Percentiles rank a stretch among this genome's conserved stretches.
These are phyloP conservation scores for Exophiala aquamarina DNA, from an alignment of 2,329 filamentous ascomycete species.

Conservation along the genomic window DNA sequence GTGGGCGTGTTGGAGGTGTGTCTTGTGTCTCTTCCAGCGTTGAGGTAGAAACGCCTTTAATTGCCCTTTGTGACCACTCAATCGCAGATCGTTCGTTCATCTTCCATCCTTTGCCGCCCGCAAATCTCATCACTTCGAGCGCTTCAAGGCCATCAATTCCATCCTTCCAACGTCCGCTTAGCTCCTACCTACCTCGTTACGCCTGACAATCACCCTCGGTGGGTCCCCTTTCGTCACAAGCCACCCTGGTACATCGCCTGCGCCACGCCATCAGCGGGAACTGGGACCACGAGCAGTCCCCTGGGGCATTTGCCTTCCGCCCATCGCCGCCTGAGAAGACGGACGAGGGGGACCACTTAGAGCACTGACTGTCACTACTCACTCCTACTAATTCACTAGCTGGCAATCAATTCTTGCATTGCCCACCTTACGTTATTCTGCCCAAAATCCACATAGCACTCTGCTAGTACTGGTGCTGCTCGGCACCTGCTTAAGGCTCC, in stretches of 20 bases:
- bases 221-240: constrained; percentile 6
- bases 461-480: too few relatives aligned
- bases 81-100: too few relatives aligned
- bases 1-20: too few relatives aligned
- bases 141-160: background rate
- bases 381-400: too few relatives aligned
- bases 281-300: background rate
- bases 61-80: too few relatives aligned
- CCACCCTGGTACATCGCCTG: constrained; percentile 9
- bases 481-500: constrained; percentile 7
- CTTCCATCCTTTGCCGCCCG: too few relatives aligned
- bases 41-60: too few relatives aligned
- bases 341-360: background rate
- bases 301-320: background rate
- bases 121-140: background rate
- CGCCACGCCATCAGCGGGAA: constrained; percentile 13
- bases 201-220: background rate
- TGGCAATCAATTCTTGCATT: too few relatives aligned
- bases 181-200: background rate
- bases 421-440: constrained; percentile 17
- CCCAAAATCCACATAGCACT: constrained; percentile 3
- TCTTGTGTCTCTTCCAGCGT: too few relatives aligned
- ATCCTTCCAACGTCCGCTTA: background rate
- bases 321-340: constrained; percentile 3
- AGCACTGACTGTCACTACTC: too few relatives aligned